These are phyloP conservation scores for Yarrowia alimentaria DNA, from an alignment of 805 yeast species.

Conservation along the genomic window DNA sequence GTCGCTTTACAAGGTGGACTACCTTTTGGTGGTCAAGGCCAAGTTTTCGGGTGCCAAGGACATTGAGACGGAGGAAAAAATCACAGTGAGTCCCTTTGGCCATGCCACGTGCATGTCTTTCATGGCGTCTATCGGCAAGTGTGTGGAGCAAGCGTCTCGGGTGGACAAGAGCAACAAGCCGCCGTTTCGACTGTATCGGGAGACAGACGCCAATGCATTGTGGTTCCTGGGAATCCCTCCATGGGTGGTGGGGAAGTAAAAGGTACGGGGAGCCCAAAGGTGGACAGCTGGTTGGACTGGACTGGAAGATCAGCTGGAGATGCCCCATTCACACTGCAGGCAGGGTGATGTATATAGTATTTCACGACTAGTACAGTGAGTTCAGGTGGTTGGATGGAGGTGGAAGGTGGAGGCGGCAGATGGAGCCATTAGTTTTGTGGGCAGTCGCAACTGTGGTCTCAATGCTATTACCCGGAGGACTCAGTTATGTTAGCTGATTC, in stretches of 20 bases:
- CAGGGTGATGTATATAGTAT: too few relatives aligned
- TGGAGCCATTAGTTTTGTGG: too few relatives aligned
- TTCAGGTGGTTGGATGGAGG: too few relatives aligned
- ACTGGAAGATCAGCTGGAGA: too few relatives aligned
- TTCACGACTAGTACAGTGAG: too few relatives aligned
- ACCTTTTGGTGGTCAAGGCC: conserved; percentile 39
- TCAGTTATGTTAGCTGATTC: too few relatives aligned
- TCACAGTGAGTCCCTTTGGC: conserved; percentile 42
- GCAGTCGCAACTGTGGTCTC: too few relatives aligned
- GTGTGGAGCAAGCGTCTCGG: conserved; percentile 38
- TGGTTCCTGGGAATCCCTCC: conserved; percentile 27
- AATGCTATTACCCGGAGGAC: too few relatives aligned
- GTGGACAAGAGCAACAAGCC: conserved; percentile 19
- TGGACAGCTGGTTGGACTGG: too few relatives aligned
- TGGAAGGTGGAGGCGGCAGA: too few relatives aligned
- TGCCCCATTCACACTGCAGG: too few relatives aligned
- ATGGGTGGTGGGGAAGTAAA: conserved; percentile 12
- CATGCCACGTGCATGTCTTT: conserved; percentile 39
- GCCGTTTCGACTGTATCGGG: conserved; percentile 11
- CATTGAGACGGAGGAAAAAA: conserved; percentile 39
- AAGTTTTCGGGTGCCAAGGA: conserved; percentile 43
- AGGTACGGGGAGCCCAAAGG: too few relatives aligned
- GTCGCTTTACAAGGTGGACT: conserved; percentile 40
- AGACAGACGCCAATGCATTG: conserved; percentile 15
- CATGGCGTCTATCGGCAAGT: conserved; percentile 39